Conservation (phyloP, 352 stramenopile species). For the Pythium volutum region DNA sequence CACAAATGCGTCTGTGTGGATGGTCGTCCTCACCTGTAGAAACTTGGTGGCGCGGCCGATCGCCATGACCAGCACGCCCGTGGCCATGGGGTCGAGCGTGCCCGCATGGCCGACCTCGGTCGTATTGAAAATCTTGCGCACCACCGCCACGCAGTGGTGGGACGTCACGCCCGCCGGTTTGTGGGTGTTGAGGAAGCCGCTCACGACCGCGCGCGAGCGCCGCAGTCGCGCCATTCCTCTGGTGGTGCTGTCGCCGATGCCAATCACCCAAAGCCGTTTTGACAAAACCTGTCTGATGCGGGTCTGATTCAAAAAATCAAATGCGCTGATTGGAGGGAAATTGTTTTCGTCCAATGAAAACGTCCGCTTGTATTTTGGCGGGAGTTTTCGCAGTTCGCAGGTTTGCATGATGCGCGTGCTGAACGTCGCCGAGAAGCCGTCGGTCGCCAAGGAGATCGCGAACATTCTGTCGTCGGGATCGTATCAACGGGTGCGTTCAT, state of each 20-base stretch:
- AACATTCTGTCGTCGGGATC: conserved; percentile 87
- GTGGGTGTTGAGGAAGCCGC: conserved; percentile 77
- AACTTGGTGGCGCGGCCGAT: conserved; percentile 81
- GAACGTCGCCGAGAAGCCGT: conserved; percentile 99
- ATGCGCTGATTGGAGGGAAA: conserved; percentile 18
- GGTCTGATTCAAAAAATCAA: background rate
- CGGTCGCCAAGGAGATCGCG: conserved; percentile 97
- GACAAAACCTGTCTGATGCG: background rate
- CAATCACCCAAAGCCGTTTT: conserved; percentile 3
- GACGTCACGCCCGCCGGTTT: conserved; percentile 79
- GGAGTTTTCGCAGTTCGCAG: conserved; percentile 4
- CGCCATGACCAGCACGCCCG: conserved; percentile 78
- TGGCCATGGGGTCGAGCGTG: conserved; percentile 88
- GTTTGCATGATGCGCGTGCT: conserved; percentile 76
- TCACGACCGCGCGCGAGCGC: conserved; percentile 27
- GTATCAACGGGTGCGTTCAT: conserved; percentile 48
- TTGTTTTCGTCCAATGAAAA: conserved; percentile 22
- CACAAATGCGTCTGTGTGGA: too few species aligned
- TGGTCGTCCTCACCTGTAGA: conserved; percentile 72
- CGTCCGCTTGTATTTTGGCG: conserved; percentile 16
- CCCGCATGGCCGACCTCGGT: conserved; percentile 75
- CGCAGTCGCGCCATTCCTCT: conserved; percentile 22
- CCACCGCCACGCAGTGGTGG: conserved; percentile 64
- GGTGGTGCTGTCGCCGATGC: background rate
- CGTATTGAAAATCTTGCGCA: conserved; percentile 73